A percentile compares a stretch with the other conserved stretches of the same genome.
phyloP scores from a whole-genome alignment of 306 rosid species.

The Leucaena leucocephala region DNA sequence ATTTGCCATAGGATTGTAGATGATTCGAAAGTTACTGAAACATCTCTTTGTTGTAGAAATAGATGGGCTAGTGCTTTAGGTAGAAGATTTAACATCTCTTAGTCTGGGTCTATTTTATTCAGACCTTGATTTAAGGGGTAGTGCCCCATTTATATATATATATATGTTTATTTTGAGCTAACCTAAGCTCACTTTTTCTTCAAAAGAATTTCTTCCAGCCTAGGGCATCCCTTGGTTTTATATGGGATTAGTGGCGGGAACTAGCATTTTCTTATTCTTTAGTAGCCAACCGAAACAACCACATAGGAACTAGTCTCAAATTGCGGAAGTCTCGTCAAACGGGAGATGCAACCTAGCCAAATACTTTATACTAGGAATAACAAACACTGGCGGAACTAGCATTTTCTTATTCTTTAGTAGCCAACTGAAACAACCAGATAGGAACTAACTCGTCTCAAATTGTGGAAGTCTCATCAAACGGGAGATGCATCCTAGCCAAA shows the following conservation, averaged over 20 bases:
- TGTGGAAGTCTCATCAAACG: not conserved
- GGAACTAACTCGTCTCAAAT: not conserved
- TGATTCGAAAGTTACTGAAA: not conserved
- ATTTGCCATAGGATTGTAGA: not conserved
- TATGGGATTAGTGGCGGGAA: too few species aligned
- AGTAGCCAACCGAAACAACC: not conserved
- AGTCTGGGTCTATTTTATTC: not conserved
- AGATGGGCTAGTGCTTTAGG: not conserved
- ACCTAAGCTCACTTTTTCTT: not conserved
- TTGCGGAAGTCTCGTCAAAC: not conserved
- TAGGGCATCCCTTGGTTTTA: not conserved
- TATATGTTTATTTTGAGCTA: not conserved
- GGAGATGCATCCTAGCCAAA: not conserved
- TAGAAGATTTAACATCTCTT: not conserved
- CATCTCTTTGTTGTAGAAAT: not conserved
- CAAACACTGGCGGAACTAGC: too few species aligned
- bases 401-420: not conserved
- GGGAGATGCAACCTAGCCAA: too few species aligned
- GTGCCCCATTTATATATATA: not conserved
- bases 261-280: too few species aligned
- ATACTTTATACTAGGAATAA: too few species aligned
- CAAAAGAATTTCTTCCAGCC: not conserved
- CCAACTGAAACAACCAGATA: not conserved
- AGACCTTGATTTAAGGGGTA: not conserved
- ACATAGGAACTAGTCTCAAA: not conserved